These are phyloP conservation scores for Trametes coccinea DNA, from an alignment of 768 basidiomycete genomes.

Conservation along the genomic window DNA sequence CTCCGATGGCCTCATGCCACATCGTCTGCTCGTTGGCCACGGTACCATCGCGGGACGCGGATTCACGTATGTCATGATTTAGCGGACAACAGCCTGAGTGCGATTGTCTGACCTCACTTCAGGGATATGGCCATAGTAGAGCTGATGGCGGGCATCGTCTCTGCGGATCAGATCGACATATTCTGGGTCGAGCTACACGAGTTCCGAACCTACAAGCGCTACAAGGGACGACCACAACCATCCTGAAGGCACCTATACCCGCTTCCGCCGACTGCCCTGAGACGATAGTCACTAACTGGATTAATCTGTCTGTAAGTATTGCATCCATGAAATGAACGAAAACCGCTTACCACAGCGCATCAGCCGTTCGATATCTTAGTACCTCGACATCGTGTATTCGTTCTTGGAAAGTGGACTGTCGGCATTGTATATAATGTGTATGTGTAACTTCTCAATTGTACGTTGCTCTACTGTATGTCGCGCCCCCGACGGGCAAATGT, in stretches of 20 bases:
- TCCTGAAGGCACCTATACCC: background rate
- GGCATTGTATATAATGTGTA: no score
- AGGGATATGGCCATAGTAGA: conserved; percentile 6
- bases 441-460: no score
- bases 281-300: no score
- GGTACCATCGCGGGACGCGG: conserved; percentile 18
- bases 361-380: no score
- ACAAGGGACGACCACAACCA: conserved; percentile 10
- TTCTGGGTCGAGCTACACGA: conserved; percentile 18
- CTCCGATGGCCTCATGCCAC: background rate
- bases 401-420: no score
- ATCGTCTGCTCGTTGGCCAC: conserved; percentile 2
- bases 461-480: no score
- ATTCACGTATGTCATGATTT: conserved; percentile 14
- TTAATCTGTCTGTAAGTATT: no score
- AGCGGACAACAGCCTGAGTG: background rate
- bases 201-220: conserved; percentile 16
- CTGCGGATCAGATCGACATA: conserved; percentile 19
- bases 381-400: no score
- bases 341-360: no score
- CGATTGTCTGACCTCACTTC: background rate
- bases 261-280: no score
- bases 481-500: background rate
- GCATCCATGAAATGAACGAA: no score
- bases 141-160: conserved; percentile 11